Evolutionary conservation across 2,329 filamentous ascomycete genomes (phyloP).

Genomic region (Cucurbitaria berberidis): DNA sequence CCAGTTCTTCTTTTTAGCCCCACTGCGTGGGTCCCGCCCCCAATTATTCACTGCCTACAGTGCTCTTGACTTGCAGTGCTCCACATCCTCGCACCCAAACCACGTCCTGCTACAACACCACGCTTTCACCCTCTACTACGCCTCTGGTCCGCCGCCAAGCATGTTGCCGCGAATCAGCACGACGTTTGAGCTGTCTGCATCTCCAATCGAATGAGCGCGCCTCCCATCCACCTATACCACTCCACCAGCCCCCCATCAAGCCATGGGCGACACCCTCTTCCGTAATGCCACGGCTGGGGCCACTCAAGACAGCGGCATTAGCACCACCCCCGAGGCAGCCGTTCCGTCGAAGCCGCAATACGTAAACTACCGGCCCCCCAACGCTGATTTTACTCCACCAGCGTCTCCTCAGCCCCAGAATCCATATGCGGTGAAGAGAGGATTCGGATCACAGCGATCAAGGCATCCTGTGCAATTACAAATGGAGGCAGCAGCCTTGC

Average conservation of each 20-base stretch:
- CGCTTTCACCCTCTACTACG: background rate
- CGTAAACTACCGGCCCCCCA: slow-evolving; percentile 30
- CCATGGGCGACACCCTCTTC: slow-evolving; percentile 38
- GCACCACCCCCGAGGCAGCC: slow-evolving; percentile 14
- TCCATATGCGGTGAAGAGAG: slow-evolving; percentile 22
- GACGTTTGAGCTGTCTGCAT: slow-evolving; percentile 23
- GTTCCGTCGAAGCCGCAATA: slow-evolving; percentile 24
- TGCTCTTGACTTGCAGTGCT: slow-evolving; percentile 7
- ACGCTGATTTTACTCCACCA: slow-evolving; percentile 43
- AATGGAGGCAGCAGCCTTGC: slow-evolving; percentile 32
- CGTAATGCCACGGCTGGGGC: slow-evolving; percentile 22
- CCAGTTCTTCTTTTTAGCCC: slow-evolving; percentile 1
- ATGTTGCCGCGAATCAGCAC: slow-evolving; percentile 34
- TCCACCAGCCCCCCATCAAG: slow-evolving; percentile 18
- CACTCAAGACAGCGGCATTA: slow-evolving; percentile 12
- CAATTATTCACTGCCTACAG: slow-evolving; percentile 1
- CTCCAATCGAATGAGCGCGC: slow-evolving; percentile 40
- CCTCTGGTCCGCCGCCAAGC: slow-evolving; percentile 20
- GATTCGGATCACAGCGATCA: slow-evolving; percentile 30
- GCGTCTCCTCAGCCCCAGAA: slow-evolving; percentile 37
- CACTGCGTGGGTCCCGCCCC: background rate
- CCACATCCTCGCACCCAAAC: background rate
- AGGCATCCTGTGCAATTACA: slow-evolving; percentile 37
- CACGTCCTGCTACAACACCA: background rate
- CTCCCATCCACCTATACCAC: slow-evolving; percentile 10